Evolutionary conservation across 768 basidiomycete genomes (phyloP).

Genomic region (Auricularia sp.): DNA sequence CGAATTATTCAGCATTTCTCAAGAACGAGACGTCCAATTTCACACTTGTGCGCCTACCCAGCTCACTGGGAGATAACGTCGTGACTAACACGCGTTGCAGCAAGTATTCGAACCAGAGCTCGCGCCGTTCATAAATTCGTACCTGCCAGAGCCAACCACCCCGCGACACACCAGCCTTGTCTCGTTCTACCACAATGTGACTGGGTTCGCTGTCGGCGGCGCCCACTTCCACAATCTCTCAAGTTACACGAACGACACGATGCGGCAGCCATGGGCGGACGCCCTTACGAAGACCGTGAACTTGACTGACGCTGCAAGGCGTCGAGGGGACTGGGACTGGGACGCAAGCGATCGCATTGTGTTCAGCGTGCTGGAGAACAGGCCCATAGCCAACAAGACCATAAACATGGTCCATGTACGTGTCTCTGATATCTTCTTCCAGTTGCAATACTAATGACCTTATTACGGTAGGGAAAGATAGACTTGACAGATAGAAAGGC

Average conservation of each 20-base stretch:
- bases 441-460: background rate
- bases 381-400: conserved; percentile 49
- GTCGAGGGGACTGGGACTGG: conserved; percentile 35
- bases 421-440: background rate
- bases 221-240: conserved; percentile 58
- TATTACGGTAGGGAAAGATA: conserved; percentile 47
- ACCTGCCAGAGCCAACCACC: conserved; percentile 34
- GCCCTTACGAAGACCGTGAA: conserved; percentile 41
- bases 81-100: conserved; percentile 24
- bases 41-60: conserved; percentile 38
- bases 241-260: conserved; percentile 16
- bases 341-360: conserved; percentile 26
- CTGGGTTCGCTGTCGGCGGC: conserved; percentile 66
- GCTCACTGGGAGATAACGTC: background rate
- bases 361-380: conserved; percentile 33
- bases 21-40: conserved; percentile 56
- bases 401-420: conserved; percentile 1
- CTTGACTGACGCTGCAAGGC: conserved; percentile 25
- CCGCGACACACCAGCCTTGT: conserved; percentile 34
- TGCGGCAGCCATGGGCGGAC: conserved; percentile 32
- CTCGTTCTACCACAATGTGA: conserved; percentile 64
- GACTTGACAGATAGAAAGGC: conserved; percentile 49
- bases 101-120: conserved; percentile 36
- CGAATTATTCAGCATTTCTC: conserved; percentile 71
- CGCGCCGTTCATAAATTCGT: conserved; percentile 37